A percentile compares a stretch with the other conserved stretches of the same genome.
Evolutionary conservation across 169 alveolate genomes (phyloP).

Genomic region (Cardiosporidium cionae): DNA sequence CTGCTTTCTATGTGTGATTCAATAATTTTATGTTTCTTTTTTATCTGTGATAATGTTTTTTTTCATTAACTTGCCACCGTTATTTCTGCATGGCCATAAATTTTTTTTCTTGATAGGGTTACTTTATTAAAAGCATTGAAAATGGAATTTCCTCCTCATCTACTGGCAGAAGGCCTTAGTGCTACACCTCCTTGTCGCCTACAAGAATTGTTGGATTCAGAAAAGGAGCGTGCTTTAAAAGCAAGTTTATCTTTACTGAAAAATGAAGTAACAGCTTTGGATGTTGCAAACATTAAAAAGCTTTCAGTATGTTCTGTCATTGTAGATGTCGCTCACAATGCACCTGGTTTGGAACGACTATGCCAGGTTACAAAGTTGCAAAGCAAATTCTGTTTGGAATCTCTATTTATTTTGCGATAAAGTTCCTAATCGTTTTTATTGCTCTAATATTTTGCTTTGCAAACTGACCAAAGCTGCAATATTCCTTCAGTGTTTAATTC

Average conservation of each 20-base stretch:
- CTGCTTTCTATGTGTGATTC: too few relatives aligned
- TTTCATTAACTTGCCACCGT: too few relatives aligned
- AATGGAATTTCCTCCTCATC: not conserved
- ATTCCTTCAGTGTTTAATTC: too few relatives aligned
- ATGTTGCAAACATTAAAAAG: not conserved
- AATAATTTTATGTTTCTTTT: too few relatives aligned
- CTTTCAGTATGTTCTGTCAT: conserved; percentile 25
- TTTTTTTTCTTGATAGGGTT: not conserved
- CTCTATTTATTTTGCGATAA: not conserved
- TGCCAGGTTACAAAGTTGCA: conserved; percentile 17
- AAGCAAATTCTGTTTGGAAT: not conserved
- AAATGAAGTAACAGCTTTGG: not conserved
- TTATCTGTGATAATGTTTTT: too few relatives aligned
- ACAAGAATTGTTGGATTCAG: not conserved
- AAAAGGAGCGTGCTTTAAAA: not conserved
- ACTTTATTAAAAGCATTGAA: not conserved
- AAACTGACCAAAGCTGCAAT: too few relatives aligned
- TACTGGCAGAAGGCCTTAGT: not conserved
- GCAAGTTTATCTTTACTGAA: not conserved
- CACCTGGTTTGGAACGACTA: conserved; percentile 63
- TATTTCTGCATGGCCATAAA: too few relatives aligned
- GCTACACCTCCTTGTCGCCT: conserved; percentile 4
- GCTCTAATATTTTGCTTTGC: not conserved
- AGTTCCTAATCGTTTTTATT: not conserved
- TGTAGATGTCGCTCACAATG: conserved; percentile 78